Base-by-base conservation (phyloP, 306 rosid genomes). In the Calophaca sinica region DNA sequence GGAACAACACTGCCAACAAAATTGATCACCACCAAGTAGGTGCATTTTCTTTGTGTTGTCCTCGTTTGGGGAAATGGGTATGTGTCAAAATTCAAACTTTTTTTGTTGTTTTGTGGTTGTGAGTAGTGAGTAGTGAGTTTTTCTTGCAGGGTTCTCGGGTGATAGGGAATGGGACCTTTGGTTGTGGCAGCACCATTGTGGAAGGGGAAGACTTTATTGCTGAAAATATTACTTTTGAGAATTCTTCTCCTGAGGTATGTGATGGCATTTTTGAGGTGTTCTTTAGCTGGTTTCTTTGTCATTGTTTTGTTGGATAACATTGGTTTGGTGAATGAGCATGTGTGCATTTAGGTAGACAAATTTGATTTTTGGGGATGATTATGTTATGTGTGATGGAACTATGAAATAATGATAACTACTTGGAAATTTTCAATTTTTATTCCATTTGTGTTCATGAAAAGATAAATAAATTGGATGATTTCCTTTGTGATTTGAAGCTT, bases 151-250 rank as follows among this genome's bases (percentile, higher is more conserved):
- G 75, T 64, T 51, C 82, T 75, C 80, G 82, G 49, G 68, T 89
- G 77, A 86, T 89, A 48, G 98, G 98, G 38, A 88, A 87, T 44
- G 98, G 98, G 55, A 94, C 97, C 15, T 94, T 94, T 82, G 98
- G 93, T 54, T 89, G 98, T 75, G 98, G 96, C 49, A 89, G 85
- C 42, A 39, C 71, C 3, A 94, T 94, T 83, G 94, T 94, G 51
- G 98, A 94, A 88, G 98, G 97, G 12, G 94, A 85, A 75, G 98
- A 94, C 61, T 94, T 94, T 35, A 89, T 94, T 77, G 97, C 97
- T 55, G 96, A 91, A 85, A 94, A 94, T 52, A 83, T 94, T 65
- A 94, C 98, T 3, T 91, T 94, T 73, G 94, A 94, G 88, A 91
- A 94, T 80, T 91, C 91, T 55, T 67, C 96, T 57, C 93, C 98